These are phyloP conservation scores for Jatropha podagrica DNA, from an alignment of 441 rosid species.

Conservation along the genomic window DNA sequence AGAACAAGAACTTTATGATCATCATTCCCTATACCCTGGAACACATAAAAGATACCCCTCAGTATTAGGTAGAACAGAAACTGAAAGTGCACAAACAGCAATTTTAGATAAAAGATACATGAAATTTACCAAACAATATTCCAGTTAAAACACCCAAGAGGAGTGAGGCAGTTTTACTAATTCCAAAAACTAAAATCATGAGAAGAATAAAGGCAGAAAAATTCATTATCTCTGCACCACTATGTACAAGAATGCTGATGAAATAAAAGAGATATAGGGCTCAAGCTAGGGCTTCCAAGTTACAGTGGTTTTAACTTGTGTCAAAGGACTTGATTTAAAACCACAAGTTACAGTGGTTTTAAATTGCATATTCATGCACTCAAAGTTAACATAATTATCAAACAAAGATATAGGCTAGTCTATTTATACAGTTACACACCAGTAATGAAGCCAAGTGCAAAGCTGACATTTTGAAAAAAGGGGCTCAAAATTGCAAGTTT, in stretches of 20 bases:
- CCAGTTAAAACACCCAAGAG: not conserved
- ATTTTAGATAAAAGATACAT: not conserved
- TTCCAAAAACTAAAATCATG: not conserved
- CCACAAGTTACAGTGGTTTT: not conserved
- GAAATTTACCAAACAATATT: not conserved
- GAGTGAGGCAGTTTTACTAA: not conserved
- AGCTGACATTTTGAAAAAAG: not conserved
- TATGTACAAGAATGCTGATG: not conserved
- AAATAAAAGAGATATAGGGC: not conserved
- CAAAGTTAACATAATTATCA: not conserved
- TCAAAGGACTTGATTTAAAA: not conserved
- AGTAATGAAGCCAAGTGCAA: not conserved
- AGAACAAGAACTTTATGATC: conserved; percentile 94
- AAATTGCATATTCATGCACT: not conserved
- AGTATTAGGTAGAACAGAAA: conserved; percentile 7
- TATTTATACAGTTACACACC: not conserved
- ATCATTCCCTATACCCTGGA: conserved; percentile 82
- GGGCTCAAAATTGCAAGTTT: not conserved
- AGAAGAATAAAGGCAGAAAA: not conserved
- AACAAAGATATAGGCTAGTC: not conserved
- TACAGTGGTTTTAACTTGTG: not conserved
- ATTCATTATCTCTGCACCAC: not conserved
- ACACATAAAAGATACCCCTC: conserved; percentile 17
- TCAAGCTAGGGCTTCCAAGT: not conserved
- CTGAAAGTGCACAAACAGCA: not conserved